These are phyloP conservation scores for Chloroidium sp. DNA, from an alignment of 163 green algal species.

Conservation along the genomic window DNA sequence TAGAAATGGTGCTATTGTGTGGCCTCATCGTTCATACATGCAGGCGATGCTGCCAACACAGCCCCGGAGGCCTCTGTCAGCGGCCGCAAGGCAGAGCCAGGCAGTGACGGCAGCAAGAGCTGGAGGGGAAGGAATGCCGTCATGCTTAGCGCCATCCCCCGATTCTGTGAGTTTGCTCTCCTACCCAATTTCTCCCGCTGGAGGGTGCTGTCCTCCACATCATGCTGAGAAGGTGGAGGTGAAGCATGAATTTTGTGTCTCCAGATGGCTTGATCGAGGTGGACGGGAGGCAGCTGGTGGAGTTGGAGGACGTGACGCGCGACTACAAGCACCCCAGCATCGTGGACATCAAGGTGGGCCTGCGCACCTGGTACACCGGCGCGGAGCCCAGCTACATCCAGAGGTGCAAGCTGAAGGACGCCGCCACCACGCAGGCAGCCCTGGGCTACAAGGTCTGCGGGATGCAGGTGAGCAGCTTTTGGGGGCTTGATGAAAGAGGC, in stretches of 20 bases:
- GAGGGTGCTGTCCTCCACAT: neutral
- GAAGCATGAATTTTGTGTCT: neutral
- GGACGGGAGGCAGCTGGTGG: constrained; percentile 37
- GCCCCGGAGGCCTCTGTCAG: neutral
- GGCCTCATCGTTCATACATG: neutral
- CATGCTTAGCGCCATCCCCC: constrained; percentile 20
- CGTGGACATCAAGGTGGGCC: constrained; percentile 76
- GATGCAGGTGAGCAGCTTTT: constrained; percentile 39
- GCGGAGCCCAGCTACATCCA: constrained; percentile 47
- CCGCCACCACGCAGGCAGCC: constrained; percentile 51
- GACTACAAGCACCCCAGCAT: constrained; percentile 65
- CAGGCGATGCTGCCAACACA: neutral
- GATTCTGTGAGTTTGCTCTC: neutral
- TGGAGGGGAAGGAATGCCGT: constrained; percentile 39
- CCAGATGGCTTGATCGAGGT: constrained; percentile 23
- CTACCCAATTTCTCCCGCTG: neutral
- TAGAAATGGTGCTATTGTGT: neutral
- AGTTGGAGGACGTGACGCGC: constrained; percentile 63
- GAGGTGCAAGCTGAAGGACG: constrained; percentile 66
- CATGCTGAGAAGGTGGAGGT: neutral
- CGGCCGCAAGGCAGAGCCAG: constrained; percentile 3
- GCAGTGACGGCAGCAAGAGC: constrained; percentile 3
- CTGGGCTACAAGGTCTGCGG: constrained; percentile 79
- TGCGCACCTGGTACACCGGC: constrained; percentile 65
- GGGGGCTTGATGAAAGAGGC: too few species aligned